phyloP scores from a whole-genome alignment of 2,329 filamentous ascomycete genomes.

The Rhexocercosporidium sp. region DNA sequence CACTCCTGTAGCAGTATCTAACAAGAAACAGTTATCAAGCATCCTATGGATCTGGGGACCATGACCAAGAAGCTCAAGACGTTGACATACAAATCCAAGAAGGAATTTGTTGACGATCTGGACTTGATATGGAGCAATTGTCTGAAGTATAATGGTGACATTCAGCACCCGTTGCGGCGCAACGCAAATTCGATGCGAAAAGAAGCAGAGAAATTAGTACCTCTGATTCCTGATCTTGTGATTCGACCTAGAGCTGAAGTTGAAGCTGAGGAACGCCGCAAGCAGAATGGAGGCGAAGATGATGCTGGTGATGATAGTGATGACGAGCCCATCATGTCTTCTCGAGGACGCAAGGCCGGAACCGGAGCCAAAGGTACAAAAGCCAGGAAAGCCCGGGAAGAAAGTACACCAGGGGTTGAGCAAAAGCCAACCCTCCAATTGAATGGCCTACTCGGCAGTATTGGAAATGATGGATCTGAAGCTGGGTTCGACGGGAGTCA shows the following conservation, averaged over 20 bases:
- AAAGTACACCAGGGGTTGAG: slow-evolving; percentile 79
- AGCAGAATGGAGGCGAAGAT: slow-evolving; percentile 83
- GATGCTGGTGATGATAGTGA: slow-evolving; percentile 91
- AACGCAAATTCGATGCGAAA: slow-evolving; percentile 97
- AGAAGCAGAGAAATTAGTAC: slow-evolving; percentile 95
- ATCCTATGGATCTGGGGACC: slow-evolving; percentile 94
- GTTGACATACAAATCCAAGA: slow-evolving; percentile 82
- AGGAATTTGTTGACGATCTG: slow-evolving; percentile 91
- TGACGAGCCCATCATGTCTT: slow-evolving; percentile 98
- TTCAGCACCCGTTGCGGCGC: slow-evolving; percentile 83
- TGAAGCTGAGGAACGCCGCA: slow-evolving; percentile 83
- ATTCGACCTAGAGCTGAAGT: slow-evolving; percentile 93
- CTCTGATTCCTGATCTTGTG: slow-evolving; percentile 89
- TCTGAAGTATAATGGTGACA: slow-evolving; percentile 91
- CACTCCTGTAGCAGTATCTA: slow-evolving; percentile 23
- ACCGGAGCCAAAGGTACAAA: slow-evolving; percentile 74
- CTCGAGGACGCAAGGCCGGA: slow-evolving; percentile 86
- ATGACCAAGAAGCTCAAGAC: slow-evolving; percentile 98
- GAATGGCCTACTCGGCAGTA: slow-evolving; percentile 64
- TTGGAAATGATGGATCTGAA: slow-evolving; percentile 76
- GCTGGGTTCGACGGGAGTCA: slow-evolving; percentile 72
- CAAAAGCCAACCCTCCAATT: slow-evolving; percentile 74
- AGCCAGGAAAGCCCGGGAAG: slow-evolving; percentile 77
- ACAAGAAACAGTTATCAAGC: slow-evolving; percentile 80
- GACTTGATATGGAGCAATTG: slow-evolving; percentile 98